Evolutionary conservation across 129 eudicot genomes (phyloP).

Genomic region (Kitagawia praeruptora): DNA sequence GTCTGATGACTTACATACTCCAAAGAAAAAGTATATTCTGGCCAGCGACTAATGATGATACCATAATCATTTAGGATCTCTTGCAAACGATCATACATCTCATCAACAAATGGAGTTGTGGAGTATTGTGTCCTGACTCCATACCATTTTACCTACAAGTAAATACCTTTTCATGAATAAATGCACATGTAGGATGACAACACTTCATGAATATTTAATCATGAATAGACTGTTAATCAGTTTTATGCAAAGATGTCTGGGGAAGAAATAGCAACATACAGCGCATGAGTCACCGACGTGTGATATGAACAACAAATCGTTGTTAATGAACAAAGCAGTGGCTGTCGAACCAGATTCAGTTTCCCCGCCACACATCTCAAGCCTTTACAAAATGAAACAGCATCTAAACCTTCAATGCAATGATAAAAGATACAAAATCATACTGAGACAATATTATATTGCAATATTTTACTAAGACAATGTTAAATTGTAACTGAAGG

Average conservation of each 20-base stretch:
- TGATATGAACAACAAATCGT: constrained; percentile 55
- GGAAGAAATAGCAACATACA: constrained; percentile 28
- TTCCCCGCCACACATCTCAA: constrained; percentile 54
- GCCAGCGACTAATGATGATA: too few relatives aligned
- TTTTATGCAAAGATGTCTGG: neutral
- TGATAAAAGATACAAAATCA: constrained; percentile 49
- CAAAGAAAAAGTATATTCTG: too few relatives aligned
- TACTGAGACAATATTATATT: constrained; percentile 18
- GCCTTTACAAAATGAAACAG: constrained; percentile 91
- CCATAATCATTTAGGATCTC: too few relatives aligned
- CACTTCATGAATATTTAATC: neutral
- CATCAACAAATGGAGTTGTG: too few relatives aligned
- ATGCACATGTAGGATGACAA: too few relatives aligned
- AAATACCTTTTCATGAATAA: too few relatives aligned
- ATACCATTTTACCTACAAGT: too few relatives aligned
- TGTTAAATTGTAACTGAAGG: constrained; percentile 9
- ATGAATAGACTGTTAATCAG: neutral
- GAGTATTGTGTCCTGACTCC: too few relatives aligned
- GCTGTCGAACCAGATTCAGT: constrained; percentile 95
- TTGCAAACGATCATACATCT: too few relatives aligned
- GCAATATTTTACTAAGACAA: constrained; percentile 3
- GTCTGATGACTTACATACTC: too few relatives aligned
- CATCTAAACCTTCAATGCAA: constrained; percentile 72
- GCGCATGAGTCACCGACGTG: constrained; percentile 93
- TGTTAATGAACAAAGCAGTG: constrained; percentile 58